A percentile compares a stretch with the other conserved stretches of the same genome.
Evolutionary conservation across 768 basidiomycete genomes (phyloP).

Genomic region (Cystofilobasidium ferigula): DNA sequence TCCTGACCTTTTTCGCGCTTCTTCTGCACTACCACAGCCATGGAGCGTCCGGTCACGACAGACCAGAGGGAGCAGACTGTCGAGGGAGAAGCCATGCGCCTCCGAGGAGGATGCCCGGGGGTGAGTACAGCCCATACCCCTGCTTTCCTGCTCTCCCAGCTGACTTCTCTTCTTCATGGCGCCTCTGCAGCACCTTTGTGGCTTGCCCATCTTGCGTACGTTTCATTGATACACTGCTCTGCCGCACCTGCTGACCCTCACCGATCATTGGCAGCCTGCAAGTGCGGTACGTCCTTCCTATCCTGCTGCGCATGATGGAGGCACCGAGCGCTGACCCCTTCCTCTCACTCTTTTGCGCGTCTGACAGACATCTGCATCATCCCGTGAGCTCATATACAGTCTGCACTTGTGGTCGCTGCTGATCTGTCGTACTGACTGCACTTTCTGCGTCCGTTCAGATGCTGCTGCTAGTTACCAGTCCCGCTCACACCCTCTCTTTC

Average conservation of each 20-base stretch:
- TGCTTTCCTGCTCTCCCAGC: not conserved
- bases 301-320: too few relatives aligned
- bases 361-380: conserved; percentile 22
- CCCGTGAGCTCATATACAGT: not conserved
- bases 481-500: too few relatives aligned
- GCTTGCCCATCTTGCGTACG: conserved; percentile 11
- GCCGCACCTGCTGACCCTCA: too few relatives aligned
- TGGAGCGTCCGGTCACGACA: not conserved
- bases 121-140: not conserved
- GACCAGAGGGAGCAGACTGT: conserved; percentile 1
- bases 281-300: conserved; percentile 5
- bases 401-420: too few relatives aligned
- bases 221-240: too few relatives aligned
- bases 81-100: not conserved
- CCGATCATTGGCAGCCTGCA: too few relatives aligned
- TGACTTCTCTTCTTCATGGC: not conserved
- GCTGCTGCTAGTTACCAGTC: too few relatives aligned
- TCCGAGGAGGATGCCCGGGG: conserved; percentile 3
- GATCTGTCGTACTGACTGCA: too few relatives aligned
- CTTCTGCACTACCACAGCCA: not conserved
- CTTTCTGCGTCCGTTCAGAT: not conserved
- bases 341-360: not conserved
- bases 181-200: conserved; percentile 13
- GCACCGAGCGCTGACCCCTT: not conserved
- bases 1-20: not conserved